A percentile compares a stretch with the other conserved stretches of the same genome.
Conservation (phyloP, 352 stramenopile genomes). For the Phytophthora crassamura region DNA sequence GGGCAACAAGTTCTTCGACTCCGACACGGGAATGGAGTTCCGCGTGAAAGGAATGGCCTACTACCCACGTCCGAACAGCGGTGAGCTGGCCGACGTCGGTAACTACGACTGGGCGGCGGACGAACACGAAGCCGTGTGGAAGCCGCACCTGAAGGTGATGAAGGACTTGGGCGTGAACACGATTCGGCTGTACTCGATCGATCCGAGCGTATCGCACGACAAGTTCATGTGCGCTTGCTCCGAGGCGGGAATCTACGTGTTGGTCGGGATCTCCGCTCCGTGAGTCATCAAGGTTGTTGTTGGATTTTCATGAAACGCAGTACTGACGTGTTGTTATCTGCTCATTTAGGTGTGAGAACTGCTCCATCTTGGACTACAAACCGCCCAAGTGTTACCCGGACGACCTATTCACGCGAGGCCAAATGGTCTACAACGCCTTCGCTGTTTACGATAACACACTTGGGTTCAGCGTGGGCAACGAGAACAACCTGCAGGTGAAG, state of each 20-base stretch:
- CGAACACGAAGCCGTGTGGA: constrained; percentile 58
- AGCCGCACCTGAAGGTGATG: constrained; percentile 51
- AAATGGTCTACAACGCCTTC: constrained; percentile 78
- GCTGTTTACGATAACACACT: constrained; percentile 80
- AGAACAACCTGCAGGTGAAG: constrained; percentile 58
- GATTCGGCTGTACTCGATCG: constrained; percentile 63
- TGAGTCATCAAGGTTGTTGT: constrained; percentile 72
- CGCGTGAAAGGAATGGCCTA: constrained; percentile 80
- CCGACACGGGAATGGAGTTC: constrained; percentile 66
- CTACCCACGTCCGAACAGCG: constrained; percentile 70
- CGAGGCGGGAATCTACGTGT: constrained; percentile 75
- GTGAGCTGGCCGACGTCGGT: constrained; percentile 56
- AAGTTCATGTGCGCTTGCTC: constrained; percentile 75
- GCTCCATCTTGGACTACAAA: constrained; percentile 53
- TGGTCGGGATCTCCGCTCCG: constrained; percentile 68
- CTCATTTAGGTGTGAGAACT: constrained; percentile 66
- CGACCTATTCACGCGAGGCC: constrained; percentile 56
- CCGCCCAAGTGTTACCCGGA: constrained; percentile 65
- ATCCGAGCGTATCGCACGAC: constrained; percentile 63
- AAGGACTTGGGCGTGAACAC: constrained; percentile 63
- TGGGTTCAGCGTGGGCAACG: constrained; percentile 63
- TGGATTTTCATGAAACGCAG: no score
- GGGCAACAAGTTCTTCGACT: constrained; percentile 90
- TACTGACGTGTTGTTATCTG: no score
- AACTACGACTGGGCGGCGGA: constrained; percentile 68